Base-by-base conservation (phyloP, 2,329 filamentous ascomycete species). In the Arthrobotrys iridis region DNA sequence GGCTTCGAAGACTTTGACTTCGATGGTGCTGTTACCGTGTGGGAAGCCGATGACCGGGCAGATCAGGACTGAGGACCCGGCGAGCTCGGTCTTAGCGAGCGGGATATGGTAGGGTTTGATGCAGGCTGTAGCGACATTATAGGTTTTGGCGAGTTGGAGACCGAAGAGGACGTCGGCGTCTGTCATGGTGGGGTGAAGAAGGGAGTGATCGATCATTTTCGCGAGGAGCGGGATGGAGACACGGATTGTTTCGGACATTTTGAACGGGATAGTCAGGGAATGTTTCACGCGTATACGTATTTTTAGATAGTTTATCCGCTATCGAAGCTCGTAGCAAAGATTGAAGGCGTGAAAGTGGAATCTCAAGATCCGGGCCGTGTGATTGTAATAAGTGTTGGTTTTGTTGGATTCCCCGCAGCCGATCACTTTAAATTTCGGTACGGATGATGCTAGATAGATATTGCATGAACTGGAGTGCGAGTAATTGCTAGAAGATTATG, bases 21-120 rank as follows among this genome's bases (percentile, higher is more conserved):
- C 80, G 0, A 84, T 85, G 0, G 85, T 87, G 77, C 83, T 85
- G 80, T 85, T 88, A 1, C 88, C 87, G 78, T 88, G 85, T 0
- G 88, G 88, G 77, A 89, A 89, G 24, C 87, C 87, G 75, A 89
- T 84, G 33, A 89, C 88, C 0, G 87, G 83, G 77, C 87, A 89
- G 28, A 89, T 79, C 1, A 82, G 78, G 3, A 89, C 87, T 46
- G 81, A 81, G 1, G 82, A 83, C 4, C 83, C 86, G 15, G 82
- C 81, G 0, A 89, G 85, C 0, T 83, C 80, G 30, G 83, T 65
- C 18, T 81, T 82, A 2, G 86, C 87, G 4, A 85, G 79, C 0
- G 85, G 82, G 2, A 88, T 84, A 7, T 80, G 79, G 80, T 88
- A 89, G 0, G 87, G 86, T 77, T 89, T 89, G 22, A 89, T 80